These are phyloP conservation scores for Ogataea ganodermae DNA, from an alignment of 805 yeast species.

Conservation along the genomic window DNA sequence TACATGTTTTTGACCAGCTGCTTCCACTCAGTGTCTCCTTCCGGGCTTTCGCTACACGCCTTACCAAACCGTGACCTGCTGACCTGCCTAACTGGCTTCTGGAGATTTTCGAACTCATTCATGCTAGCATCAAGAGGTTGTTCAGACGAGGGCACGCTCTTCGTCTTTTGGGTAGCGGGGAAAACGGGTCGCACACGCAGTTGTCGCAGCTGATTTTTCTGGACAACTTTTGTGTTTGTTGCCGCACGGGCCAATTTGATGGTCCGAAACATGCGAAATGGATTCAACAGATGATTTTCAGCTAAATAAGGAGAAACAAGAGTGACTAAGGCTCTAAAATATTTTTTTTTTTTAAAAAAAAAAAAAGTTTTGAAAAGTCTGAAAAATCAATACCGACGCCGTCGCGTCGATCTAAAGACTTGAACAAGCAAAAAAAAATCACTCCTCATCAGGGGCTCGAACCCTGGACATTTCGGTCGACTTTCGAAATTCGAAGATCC, in stretches of 20 bases:
- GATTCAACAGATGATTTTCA: neutral
- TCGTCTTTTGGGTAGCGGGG: neutral
- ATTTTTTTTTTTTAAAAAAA: neutral
- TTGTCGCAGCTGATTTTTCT: neutral
- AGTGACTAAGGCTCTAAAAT: too few species aligned
- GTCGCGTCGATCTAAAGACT: neutral
- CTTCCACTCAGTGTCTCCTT: slow-evolving; percentile 1
- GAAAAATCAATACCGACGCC: neutral
- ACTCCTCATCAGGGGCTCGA: slow-evolving; percentile 63
- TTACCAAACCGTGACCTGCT: slow-evolving; percentile 1
- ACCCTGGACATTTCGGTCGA: slow-evolving; percentile 62
- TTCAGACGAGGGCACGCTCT: neutral
- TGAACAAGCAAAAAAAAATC: slow-evolving; percentile 15
- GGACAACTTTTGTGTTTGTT: neutral
- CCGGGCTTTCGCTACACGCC: neutral
- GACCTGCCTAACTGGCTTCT: neutral
- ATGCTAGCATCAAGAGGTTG: neutral
- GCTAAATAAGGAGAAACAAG: neutral
- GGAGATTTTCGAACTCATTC: neutral
- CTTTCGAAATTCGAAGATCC: slow-evolving; percentile 33
- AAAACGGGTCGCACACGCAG: slow-evolving; percentile 5
- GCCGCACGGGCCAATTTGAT: neutral
- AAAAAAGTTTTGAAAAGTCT: neutral
- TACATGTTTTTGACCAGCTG: neutral
- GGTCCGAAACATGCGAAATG: neutral